Base-by-base conservation (phyloP, 2,329 filamentous ascomycete species). In the Cladophialophora exuberans region DNA sequence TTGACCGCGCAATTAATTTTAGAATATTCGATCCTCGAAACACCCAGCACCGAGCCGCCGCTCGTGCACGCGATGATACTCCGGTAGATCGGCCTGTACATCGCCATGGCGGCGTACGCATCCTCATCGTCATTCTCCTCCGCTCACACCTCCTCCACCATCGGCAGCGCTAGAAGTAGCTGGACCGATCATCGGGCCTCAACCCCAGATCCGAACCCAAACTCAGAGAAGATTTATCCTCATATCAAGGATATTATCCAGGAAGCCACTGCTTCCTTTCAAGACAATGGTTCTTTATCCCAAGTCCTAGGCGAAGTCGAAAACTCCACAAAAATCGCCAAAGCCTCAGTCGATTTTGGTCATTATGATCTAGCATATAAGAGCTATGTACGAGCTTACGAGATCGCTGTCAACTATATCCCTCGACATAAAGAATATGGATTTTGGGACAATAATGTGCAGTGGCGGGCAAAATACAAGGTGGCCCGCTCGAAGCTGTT, bases 371-470 rank as follows among this genome's bases (percentile, higher is more conserved):
- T 84, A 31, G 92, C 92, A 2, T 87, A 96, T 52, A 83, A 88
- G 61, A 89, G 96, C 58, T 97, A 93, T 67, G 81, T 97, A 54
- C 83, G 87, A 60, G 89, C 92, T 9, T 91, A 83, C 56, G 85
- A 91, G 54, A 87, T 97, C 52, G 82, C 88, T 11, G 80, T 91
- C 46, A 85, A 93, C 52, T 76, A 86, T 36, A 86, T 97, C 22
- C 88, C 89, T 2, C 79, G 79, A 30, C 90, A 96, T 69, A 83
- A 82, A 53, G 89, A 93, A 59, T 95, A 85, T 69, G 81, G 83
- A 23, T 78, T 81, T 47, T 82, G 83, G 63, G 73, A 72, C 31
- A 82, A 85, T 60, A 75, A 75, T 48, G 72, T 72, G 44, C 72
- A 70, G 60, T 77, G 73, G 71, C 72, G 77, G 62, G 73, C 74